Conservation (phyloP, 1,284 basidiomycete genomes). For the Laetiporus sulphureus region DNA sequence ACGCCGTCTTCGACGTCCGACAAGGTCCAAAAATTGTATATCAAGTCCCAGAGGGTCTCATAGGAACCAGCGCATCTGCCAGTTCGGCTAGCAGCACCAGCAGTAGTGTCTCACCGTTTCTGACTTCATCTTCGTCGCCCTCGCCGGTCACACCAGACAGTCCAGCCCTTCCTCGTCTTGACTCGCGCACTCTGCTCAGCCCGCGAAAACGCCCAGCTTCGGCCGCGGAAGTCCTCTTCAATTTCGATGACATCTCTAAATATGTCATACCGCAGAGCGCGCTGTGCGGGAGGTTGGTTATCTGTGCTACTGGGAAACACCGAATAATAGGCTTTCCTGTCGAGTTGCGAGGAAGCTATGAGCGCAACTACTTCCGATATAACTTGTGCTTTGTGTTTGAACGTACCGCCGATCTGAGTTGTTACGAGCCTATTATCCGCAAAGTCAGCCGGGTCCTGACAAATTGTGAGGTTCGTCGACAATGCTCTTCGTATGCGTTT, state of each 20-base stretch:
- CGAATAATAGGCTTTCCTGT: slow-evolving; percentile 89
- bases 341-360: slow-evolving; percentile 66
- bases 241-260: slow-evolving; percentile 88
- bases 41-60: slow-evolving; percentile 86
- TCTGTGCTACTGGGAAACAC: slow-evolving; percentile 64
- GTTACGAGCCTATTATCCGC: slow-evolving; percentile 93
- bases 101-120: too few species aligned
- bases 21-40: slow-evolving; percentile 83
- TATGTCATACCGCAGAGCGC: slow-evolving; percentile 89
- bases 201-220: slow-evolving; percentile 38
- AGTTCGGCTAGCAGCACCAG: slow-evolving; percentile 15
- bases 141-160: slow-evolving; percentile 35
- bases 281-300: slow-evolving; percentile 86
- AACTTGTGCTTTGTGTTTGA: slow-evolving; percentile 98
- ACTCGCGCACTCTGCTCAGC: slow-evolving; percentile 37
- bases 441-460: slow-evolving; percentile 90
- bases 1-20: slow-evolving; percentile 78
- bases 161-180: slow-evolving; percentile 33
- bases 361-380: slow-evolving; percentile 87
- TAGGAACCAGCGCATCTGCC: slow-evolving; percentile 31
- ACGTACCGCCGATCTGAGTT: slow-evolving; percentile 80
- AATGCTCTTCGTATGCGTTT: background rate
- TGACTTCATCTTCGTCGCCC: slow-evolving; percentile 40
- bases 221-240: slow-evolving; percentile 61
- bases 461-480: slow-evolving; percentile 75